Evolutionary conservation across 139 green algal species (phyloP), one percentile per base, ranked within the genome.

Genomic region (Diplosphaera chodatii): DNA sequence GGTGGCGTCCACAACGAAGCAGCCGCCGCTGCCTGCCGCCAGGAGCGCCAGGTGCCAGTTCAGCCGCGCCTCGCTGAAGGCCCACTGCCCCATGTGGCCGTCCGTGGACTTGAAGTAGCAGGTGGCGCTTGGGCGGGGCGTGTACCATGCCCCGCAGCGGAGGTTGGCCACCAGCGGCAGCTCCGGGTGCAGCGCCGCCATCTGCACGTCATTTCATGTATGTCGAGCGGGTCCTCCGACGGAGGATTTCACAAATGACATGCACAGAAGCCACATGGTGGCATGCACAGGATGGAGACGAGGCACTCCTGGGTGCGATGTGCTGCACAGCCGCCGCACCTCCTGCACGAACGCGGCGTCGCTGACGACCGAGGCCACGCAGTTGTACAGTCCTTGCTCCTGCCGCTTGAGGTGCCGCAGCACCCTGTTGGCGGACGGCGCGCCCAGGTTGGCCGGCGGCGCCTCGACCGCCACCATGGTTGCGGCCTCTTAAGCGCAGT

Each of bases 61-160:
- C 3, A 98, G 81, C n/a, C 94, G 83, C 0, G 81, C 90, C 4
- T 67, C 73, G 74, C 82, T 92, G 83, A 99, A 98, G 0, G 72
- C 83, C 88, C 91, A 97, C 66, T 96, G 90, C 15, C 86, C 85
- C 28, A 80, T 81, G 74, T 98, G 94, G 0, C 94, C 94, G 67
- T 98, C 94, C 4, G 91, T 98, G 16, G 86, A 94, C 77, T 99
- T 97, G 80, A 98, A 98, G 79, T 96, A 97, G 77, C 93, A 97
- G 20, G 78, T 89, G 16, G 48, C 68, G 20, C 82, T 34, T 1
- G 75, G 67, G 0, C 55, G 25, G 3, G 28, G 65, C 8, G 72
- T 21, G 55, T 96, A 98, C 94, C 92, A 98, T 0, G 91, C 55
- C 1, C 93, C 94, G 68, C 90, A 97, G 0, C 94, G 82, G 20